Conservation (phyloP, 2,329 filamentous ascomycete genomes). For the Alternaria triticimaculans region DNA sequence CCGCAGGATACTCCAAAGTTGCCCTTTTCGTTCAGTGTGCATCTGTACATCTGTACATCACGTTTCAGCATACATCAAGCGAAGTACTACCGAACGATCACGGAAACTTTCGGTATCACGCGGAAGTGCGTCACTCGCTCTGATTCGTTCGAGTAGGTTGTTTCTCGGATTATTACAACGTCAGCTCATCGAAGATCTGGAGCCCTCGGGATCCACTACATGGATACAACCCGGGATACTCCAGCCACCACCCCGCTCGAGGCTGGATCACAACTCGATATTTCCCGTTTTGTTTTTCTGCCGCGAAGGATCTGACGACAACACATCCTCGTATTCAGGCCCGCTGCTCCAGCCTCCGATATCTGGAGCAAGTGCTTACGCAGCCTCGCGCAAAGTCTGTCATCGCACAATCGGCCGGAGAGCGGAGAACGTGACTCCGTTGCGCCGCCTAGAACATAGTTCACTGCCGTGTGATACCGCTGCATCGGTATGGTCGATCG, state of each 20-base stretch:
- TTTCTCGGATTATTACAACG: neutral
- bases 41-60: neutral
- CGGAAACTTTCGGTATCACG: neutral
- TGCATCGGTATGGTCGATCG: neutral
- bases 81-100: neutral
- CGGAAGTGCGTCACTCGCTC: constrained; percentile 1
- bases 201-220: neutral
- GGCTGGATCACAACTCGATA: constrained; percentile 1
- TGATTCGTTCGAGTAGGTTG: constrained; percentile 1
- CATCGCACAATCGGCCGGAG: neutral
- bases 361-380: constrained; percentile 1
- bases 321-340: constrained; percentile 6
- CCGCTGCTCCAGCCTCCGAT: neutral
- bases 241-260: neutral
- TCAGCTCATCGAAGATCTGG: neutral
- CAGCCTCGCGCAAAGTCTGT: neutral
- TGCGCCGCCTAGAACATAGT: neutral
- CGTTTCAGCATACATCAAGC: neutral
- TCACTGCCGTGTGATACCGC: neutral
- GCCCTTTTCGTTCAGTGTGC: neutral
- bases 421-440: neutral
- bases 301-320: constrained; percentile 7
- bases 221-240: neutral
- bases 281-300: constrained; percentile 2
- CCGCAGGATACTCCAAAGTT: neutral